A percentile compares a stretch with the other conserved stretches of the same genome.
Evolutionary conservation across 1,284 basidiomycete species (phyloP).

Genomic region (Apiotrichum brassicae): DNA sequence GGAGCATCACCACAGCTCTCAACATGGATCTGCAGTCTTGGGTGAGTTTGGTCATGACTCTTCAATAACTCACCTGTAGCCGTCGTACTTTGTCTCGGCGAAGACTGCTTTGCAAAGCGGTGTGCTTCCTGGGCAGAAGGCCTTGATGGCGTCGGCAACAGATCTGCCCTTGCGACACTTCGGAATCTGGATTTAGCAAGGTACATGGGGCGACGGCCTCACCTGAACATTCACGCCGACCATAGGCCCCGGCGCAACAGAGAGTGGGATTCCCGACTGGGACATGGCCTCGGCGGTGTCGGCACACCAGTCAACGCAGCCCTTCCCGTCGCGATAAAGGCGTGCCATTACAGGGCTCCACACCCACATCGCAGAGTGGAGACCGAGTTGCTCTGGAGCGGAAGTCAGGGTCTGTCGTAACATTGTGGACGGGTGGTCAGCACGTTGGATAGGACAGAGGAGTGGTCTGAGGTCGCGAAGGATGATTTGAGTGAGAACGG

Average conservation of each 20-base stretch:
- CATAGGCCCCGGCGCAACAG: conserved; percentile 33
- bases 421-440: conserved; percentile 30
- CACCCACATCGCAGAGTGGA: conserved; percentile 59
- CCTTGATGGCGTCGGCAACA: conserved; percentile 54
- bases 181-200: conserved; percentile 56
- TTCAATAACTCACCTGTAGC: conserved; percentile 56
- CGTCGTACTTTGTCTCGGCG: conserved; percentile 87
- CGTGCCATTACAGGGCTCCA: conserved; percentile 65
- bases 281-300: conserved; percentile 50
- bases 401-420: conserved; percentile 27
- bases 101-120: conserved; percentile 51
- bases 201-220: conserved; percentile 5
- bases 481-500: conserved; percentile 71
- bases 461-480: conserved; percentile 73
- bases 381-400: conserved; percentile 53
- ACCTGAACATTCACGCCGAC: conserved; percentile 58
- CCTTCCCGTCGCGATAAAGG: conserved; percentile 53
- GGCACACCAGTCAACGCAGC: conserved; percentile 58
- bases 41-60: background rate
- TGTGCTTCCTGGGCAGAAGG: conserved; percentile 40
- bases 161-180: conserved; percentile 67
- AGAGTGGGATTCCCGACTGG: background rate
- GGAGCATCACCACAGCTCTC: conserved; percentile 49
- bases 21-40: conserved; percentile 70
- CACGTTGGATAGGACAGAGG: conserved; percentile 57